Evolutionary conservation across 2,329 filamentous ascomycete genomes (phyloP).

Genomic region (Aspergillus persii): DNA sequence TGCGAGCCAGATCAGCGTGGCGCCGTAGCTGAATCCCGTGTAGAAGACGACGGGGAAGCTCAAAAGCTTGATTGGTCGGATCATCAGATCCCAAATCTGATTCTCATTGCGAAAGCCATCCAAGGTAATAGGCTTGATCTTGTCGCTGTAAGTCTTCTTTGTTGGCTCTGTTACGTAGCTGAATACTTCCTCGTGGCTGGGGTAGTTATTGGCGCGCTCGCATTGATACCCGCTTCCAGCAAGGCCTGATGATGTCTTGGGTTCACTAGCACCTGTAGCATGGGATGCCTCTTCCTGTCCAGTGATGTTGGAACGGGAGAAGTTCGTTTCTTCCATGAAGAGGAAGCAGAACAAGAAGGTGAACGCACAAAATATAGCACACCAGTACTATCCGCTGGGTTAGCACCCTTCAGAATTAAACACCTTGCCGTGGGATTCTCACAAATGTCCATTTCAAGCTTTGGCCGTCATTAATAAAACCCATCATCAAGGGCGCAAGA

Average conservation of each 20-base stretch:
- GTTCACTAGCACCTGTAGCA: background rate
- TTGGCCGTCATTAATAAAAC: background rate
- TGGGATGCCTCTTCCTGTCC: background rate
- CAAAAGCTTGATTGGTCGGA: background rate
- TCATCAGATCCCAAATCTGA: background rate
- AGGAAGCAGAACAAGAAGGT: background rate
- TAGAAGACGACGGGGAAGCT: background rate
- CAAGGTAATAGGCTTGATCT: background rate
- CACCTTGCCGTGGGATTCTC: background rate
- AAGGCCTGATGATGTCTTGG: background rate
- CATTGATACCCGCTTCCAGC: no score
- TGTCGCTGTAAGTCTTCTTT: background rate
- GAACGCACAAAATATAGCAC: background rate
- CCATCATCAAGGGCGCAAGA: background rate
- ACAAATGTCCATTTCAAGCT: background rate
- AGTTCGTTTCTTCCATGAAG: background rate
- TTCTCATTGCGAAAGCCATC: background rate
- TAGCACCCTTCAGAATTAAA: no score
- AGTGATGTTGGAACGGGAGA: background rate
- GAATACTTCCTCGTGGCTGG: background rate
- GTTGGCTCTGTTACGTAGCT: background rate
- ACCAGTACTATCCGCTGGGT: background rate
- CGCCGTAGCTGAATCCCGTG: background rate
- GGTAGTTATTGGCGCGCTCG: no score
- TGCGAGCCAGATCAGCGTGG: background rate